Conservation (phyloP, 2,329 filamentous ascomycete genomes). For the Neoscytalidium dimidiatum region DNA sequence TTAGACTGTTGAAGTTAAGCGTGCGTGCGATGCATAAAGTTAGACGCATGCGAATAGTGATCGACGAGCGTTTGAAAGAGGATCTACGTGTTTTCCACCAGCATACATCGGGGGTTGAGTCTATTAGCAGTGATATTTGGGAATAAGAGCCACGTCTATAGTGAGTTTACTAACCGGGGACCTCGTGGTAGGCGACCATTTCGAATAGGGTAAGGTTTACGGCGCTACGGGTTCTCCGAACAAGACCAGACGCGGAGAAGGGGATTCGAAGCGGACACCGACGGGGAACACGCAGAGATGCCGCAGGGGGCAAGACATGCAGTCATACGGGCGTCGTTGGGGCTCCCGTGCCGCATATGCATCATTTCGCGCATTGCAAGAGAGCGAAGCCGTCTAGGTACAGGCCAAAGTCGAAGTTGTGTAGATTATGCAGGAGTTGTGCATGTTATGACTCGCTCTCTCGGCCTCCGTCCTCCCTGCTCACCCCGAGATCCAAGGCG, state of each 20-base stretch:
- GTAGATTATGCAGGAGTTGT: not conserved
- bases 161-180: not conserved
- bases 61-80: too few species aligned
- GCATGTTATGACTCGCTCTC: not conserved
- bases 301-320: not conserved
- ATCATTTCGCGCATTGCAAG: not conserved
- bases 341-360: not conserved
- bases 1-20: not conserved
- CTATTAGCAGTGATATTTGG: not conserved
- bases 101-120: not conserved
- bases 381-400: not conserved
- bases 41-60: too few species aligned
- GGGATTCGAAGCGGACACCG: not conserved
- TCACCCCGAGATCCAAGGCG: not conserved
- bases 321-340: too few species aligned
- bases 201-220: conserved; percentile 2
- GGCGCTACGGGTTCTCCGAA: not conserved
- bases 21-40: too few species aligned
- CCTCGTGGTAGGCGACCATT: not conserved
- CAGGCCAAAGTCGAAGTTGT: too few species aligned
- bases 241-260: not conserved
- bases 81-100: not conserved
- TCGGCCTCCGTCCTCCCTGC: not conserved
- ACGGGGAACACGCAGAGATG: not conserved
- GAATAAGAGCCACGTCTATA: not conserved